phyloP scores from a whole-genome alignment of 768 basidiomycete genomes.

The Phanerodontia chrysosporium region DNA sequence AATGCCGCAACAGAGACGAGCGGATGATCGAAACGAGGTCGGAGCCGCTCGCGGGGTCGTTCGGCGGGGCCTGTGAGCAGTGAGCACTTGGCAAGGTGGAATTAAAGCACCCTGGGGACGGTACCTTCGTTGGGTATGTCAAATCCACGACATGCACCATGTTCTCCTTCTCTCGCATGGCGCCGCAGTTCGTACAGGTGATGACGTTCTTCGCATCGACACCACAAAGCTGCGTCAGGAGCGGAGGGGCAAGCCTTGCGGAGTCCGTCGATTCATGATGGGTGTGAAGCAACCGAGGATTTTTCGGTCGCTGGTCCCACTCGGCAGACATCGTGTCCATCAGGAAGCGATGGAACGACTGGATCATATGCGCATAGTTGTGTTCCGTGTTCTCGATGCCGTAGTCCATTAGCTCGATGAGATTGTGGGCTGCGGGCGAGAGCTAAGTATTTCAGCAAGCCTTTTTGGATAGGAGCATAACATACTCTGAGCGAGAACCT shows the following conservation, averaged over 20 bases:
- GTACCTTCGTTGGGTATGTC: conserved; percentile 82
- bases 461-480: background rate
- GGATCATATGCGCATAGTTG: conserved; percentile 86
- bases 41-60: conserved; percentile 33
- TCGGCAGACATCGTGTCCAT: conserved; percentile 80
- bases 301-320: conserved; percentile 59
- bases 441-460: background rate
- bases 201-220: conserved; percentile 74
- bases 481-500: conserved; percentile 81
- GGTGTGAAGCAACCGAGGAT: conserved; percentile 44
- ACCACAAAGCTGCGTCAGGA: conserved; percentile 83
- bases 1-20: conserved; percentile 74
- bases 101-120: no score
- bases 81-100: no score
- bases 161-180: conserved; percentile 67
- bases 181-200: conserved; percentile 72
- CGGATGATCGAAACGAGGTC: conserved; percentile 70
- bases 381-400: conserved; percentile 69
- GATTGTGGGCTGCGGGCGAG: conserved; percentile 52
- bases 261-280: background rate
- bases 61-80: conserved; percentile 32
- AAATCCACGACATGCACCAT: conserved; percentile 84
- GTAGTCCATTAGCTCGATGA: conserved; percentile 87
- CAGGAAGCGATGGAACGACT: conserved; percentile 92
- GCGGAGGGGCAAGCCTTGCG: conserved; percentile 47